phyloP scores from a whole-genome alignment of 371 early-diverging fungal genomes.

The Mortierella sp. region DNA sequence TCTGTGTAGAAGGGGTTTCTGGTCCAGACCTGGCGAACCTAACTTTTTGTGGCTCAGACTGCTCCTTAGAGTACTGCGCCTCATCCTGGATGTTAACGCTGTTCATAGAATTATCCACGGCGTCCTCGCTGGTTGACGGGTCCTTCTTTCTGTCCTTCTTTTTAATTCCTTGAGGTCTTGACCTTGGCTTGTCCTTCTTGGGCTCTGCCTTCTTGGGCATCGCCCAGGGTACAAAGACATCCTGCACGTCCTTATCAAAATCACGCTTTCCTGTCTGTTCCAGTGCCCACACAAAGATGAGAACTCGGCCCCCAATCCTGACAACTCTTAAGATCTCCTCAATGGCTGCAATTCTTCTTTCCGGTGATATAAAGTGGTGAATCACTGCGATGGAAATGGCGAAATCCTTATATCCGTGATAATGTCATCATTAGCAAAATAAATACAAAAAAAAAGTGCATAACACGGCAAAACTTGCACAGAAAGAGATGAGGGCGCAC shows the following conservation, averaged over 20 bases:
- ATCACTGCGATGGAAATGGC: slow-evolving; percentile 96
- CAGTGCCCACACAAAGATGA: slow-evolving; percentile 97
- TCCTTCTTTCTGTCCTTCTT: slow-evolving; percentile 30
- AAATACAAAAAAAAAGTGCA: too few relatives aligned
- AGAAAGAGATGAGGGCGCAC: too few relatives aligned
- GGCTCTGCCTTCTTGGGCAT: slow-evolving; percentile 58
- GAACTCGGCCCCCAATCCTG: slow-evolving; percentile 73
- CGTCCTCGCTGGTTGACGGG: background rate
- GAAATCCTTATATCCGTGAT: too few relatives aligned
- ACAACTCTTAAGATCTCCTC: slow-evolving; percentile 84
- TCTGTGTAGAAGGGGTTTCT: background rate
- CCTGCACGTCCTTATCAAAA: slow-evolving; percentile 85
- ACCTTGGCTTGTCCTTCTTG: slow-evolving; percentile 30
- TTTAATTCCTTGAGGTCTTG: slow-evolving; percentile 29
- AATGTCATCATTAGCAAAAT: slow-evolving; percentile 24
- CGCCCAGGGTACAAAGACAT: slow-evolving; percentile 95
- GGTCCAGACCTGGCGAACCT: slow-evolving; percentile 5
- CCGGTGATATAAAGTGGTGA: slow-evolving; percentile 91
- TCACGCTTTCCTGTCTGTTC: slow-evolving; percentile 85
- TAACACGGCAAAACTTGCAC: too few relatives aligned
- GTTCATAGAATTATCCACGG: slow-evolving; percentile 1
- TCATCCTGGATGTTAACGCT: slow-evolving; percentile 6
- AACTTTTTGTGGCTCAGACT: background rate
- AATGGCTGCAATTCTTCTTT: slow-evolving; percentile 80
- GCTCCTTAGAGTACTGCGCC: background rate